Conservation (phyloP, 768 basidiomycete genomes). For the Cystofilobasidium macerans region DNA sequence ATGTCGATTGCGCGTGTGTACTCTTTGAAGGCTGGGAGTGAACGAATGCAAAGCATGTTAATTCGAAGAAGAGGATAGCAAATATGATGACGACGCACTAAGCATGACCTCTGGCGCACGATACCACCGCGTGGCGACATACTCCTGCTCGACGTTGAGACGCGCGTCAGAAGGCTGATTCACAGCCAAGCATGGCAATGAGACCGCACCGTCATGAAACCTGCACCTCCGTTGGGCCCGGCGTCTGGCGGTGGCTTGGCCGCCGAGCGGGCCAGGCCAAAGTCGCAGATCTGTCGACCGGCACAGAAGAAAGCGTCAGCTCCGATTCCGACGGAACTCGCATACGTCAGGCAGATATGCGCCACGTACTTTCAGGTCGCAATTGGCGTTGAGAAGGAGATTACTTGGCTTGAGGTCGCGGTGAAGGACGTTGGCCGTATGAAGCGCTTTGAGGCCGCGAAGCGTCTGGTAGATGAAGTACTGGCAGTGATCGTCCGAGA, state of each 20-base stretch:
- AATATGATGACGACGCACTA: slow-evolving; percentile 47
- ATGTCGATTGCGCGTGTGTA: slow-evolving; percentile 64
- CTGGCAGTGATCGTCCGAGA: slow-evolving; percentile 71
- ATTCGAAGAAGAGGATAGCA: neutral
- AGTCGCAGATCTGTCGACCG: slow-evolving; percentile 51
- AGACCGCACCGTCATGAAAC: slow-evolving; percentile 40
- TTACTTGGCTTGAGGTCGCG: slow-evolving; percentile 43
- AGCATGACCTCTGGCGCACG: slow-evolving; percentile 99
- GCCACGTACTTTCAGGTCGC: slow-evolving; percentile 38
- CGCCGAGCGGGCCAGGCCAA: slow-evolving; percentile 66
- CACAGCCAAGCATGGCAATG: no score
- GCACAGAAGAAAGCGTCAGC: neutral
- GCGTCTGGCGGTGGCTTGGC: slow-evolving; percentile 27
- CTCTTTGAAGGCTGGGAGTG: slow-evolving; percentile 50
- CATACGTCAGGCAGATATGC: neutral
- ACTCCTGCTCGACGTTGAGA: no score
- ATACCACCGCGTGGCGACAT: slow-evolving; percentile 98
- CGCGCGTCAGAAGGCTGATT: no score
- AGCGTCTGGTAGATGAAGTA: slow-evolving; percentile 80
- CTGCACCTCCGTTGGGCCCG: slow-evolving; percentile 45
- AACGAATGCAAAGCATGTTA: neutral
- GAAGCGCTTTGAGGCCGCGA: slow-evolving; percentile 86
- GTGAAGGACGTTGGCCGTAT: slow-evolving; percentile 75
- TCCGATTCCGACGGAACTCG: neutral
- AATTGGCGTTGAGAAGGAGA: slow-evolving; percentile 41